Evolutionary conservation across 768 basidiomycete genomes (phyloP).

Genomic region (Kwoniella europaea): DNA sequence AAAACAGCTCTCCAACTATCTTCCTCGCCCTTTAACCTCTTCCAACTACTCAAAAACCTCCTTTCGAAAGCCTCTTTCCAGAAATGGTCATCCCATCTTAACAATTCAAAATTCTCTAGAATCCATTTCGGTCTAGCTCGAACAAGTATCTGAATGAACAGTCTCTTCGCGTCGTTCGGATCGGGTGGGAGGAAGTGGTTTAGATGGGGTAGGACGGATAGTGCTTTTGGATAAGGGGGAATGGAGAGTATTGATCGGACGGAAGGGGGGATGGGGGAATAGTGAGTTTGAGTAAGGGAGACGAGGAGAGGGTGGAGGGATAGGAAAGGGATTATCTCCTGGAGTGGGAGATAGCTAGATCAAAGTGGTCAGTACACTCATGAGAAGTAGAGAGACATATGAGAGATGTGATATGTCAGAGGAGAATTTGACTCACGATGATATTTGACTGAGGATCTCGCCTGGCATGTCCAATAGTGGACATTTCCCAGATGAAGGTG

Average conservation of each 20-base stretch:
- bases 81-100: conserved; percentile 35
- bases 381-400: too few species aligned
- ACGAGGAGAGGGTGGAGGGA: conserved; percentile 42
- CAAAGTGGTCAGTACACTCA: neutral
- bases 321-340: conserved; percentile 39
- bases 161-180: conserved; percentile 20
- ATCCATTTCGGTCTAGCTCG: conserved; percentile 52
- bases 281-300: conserved; percentile 38
- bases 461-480: conserved; percentile 45
- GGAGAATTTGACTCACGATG: conserved; percentile 31
- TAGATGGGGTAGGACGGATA: conserved; percentile 40
- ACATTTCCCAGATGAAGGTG: conserved; percentile 14
- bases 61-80: conserved; percentile 52
- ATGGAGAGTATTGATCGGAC: conserved; percentile 30
- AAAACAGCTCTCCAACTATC: conserved; percentile 53
- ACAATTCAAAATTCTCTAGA: conserved; percentile 45
- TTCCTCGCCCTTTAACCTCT: conserved; percentile 39
- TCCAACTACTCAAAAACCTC: conserved; percentile 53
- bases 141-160: conserved; percentile 47
- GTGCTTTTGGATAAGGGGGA: conserved; percentile 43
- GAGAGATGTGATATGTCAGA: too few species aligned
- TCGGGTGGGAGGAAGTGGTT: conserved; percentile 36
- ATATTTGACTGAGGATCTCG: conserved; percentile 50
- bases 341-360: conserved; percentile 43
- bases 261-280: conserved; percentile 41